phyloP scores from a whole-genome alignment of 441 rosid genomes.

The Syzygium malaccense region DNA sequence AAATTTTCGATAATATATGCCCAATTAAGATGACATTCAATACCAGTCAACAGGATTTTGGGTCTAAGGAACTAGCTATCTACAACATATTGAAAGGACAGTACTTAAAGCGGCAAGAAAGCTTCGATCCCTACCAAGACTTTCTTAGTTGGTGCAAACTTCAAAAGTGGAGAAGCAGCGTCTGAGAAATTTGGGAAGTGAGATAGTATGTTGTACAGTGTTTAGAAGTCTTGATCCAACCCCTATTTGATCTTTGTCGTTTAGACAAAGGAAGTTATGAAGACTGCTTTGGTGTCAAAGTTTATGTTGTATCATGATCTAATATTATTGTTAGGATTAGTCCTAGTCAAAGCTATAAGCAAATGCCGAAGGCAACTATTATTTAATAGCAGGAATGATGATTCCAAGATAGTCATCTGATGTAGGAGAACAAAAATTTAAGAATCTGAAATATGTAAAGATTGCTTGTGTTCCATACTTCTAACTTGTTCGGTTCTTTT shows the following conservation, averaged over 20 bases:
- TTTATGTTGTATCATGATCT: not conserved
- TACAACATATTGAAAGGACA: constrained; percentile 31
- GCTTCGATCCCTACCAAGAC: constrained; percentile 19
- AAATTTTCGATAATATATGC: constrained; percentile 35
- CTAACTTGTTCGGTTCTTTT: not conserved
- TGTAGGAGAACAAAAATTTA: not conserved
- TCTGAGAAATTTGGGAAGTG: not conserved
- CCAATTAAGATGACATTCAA: constrained; percentile 39
- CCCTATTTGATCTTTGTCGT: constrained; percentile 62
- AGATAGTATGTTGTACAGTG: not conserved
- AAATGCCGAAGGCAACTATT: not conserved
- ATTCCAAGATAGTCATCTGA: not conserved
- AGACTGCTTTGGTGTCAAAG: not conserved
- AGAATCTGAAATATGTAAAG: not conserved
- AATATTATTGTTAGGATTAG: not conserved
- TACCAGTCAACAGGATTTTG: constrained; percentile 7
- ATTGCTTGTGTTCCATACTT: not conserved
- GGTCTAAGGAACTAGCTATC: constrained; percentile 17
- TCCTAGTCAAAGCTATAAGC: not conserved
- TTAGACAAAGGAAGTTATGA: constrained; percentile 50
- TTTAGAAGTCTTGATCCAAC: constrained; percentile 54
- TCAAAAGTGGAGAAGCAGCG: not conserved
- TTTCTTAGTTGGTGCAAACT: not conserved
- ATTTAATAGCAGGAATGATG: not conserved
- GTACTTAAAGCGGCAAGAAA: constrained; percentile 29